Evolutionary conservation across 768 basidiomycete genomes (phyloP).

Genomic region (Rossbeevera mucosa): DNA sequence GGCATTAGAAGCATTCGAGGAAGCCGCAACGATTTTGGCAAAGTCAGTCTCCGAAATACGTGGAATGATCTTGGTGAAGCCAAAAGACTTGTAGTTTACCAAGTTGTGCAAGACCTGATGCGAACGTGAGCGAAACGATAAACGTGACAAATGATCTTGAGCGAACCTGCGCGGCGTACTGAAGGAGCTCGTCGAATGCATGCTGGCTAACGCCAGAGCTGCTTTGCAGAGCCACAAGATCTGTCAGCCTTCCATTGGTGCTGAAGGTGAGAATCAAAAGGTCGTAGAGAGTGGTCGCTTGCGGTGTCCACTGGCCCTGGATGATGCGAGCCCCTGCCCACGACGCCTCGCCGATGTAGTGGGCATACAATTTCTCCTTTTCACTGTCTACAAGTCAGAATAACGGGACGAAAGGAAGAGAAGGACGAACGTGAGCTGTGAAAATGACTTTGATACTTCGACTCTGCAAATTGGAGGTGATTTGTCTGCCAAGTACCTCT

Average conservation of each 20-base stretch:
- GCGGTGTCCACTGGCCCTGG: constrained; percentile 77
- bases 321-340: constrained; percentile 87
- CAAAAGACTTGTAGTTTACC: constrained; percentile 74
- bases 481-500: constrained; percentile 74
- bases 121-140: background rate
- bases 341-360: constrained; percentile 63
- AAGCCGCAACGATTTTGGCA: constrained; percentile 53
- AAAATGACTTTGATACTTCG: constrained; percentile 63
- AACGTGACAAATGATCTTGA: background rate
- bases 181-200: constrained; percentile 67
- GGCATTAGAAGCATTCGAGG: constrained; percentile 54
- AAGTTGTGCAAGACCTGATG: constrained; percentile 39
- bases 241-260: constrained; percentile 50
- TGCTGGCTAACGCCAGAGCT: constrained; percentile 49
- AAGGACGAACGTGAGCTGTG: constrained; percentile 52
- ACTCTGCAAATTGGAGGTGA: constrained; percentile 71
- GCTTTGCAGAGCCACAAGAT: constrained; percentile 50
- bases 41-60: constrained; percentile 61
- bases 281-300: constrained; percentile 65
- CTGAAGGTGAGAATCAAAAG: constrained; percentile 68
- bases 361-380: constrained; percentile 75
- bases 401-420: background rate
- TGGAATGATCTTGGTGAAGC: constrained; percentile 83
- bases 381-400: constrained; percentile 38
- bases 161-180: constrained; percentile 68